phyloP scores from a whole-genome alignment of 306 rosid species.

The Potentilla sterilis region DNA sequence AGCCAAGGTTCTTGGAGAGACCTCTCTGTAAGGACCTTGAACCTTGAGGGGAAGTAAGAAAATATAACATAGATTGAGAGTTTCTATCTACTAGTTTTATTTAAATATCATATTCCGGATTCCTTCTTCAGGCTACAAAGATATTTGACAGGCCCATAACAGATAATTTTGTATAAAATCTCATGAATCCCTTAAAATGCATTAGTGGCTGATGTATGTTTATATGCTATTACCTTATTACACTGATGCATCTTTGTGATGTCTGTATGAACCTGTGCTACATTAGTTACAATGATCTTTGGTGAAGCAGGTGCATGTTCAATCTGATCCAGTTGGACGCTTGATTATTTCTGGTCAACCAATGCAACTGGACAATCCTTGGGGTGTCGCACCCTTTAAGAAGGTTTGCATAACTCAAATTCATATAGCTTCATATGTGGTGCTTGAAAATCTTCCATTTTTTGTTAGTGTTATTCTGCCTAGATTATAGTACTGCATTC shows the following conservation, averaged over 20 bases:
- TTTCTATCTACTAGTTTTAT: neutral
- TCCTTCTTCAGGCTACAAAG: neutral
- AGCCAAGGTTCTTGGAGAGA: neutral
- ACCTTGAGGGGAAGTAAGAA: neutral
- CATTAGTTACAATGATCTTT: neutral
- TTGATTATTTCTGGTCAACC: slow-evolving; percentile 73
- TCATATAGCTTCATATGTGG: neutral
- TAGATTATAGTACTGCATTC: neutral
- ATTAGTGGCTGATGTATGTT: neutral
- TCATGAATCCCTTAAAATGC: neutral
- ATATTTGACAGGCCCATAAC: neutral
- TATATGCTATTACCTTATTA: neutral
- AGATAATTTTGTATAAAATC: neutral
- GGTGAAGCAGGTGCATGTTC: slow-evolving; percentile 60
- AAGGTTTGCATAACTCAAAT: slow-evolving; percentile 35
- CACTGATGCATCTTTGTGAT: neutral
- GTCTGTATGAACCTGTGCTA: neutral
- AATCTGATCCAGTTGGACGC: slow-evolving; percentile 76
- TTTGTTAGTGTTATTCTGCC: neutral
- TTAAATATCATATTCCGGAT: neutral
- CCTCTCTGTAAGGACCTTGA: neutral
- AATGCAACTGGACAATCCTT: slow-evolving; percentile 61
- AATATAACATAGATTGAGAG: neutral
- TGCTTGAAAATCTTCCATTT: slow-evolving; percentile 5
- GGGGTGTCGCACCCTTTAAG: slow-evolving; percentile 76